Percentiles rank a stretch among this genome's conserved stretches.
phyloP scores from a whole-genome alignment of 805 yeast species.

The Soucietia sequanensis region DNA sequence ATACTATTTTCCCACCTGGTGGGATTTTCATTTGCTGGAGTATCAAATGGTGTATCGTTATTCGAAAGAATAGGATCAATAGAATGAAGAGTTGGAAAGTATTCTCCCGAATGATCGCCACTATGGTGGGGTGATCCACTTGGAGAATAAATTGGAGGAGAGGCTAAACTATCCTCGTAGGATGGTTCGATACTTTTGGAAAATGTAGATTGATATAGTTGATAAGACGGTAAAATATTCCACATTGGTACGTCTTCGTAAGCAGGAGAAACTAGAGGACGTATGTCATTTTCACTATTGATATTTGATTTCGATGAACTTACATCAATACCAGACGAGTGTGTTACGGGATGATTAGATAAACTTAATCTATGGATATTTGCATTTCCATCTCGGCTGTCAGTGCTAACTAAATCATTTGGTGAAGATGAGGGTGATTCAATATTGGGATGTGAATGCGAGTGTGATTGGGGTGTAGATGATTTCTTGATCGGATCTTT shows the following conservation, averaged over 20 bases:
- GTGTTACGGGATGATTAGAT: neutral
- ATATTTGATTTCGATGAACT: too few species aligned
- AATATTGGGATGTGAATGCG: too few species aligned
- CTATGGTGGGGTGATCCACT: conserved; percentile 6
- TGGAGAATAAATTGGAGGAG: conserved; percentile 22
- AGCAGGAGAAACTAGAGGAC: conserved; percentile 23
- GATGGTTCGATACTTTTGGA: conserved; percentile 21
- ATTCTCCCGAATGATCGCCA: neutral
- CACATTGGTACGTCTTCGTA: conserved; percentile 27
- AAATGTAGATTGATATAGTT: conserved; percentile 28
- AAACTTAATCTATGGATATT: conserved; percentile 1
- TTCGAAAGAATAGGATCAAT: neutral
- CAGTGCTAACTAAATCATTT: too few species aligned
- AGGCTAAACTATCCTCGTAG: conserved; percentile 16
- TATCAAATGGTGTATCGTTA: neutral
- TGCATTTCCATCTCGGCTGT: neutral
- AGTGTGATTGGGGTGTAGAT: too few species aligned
- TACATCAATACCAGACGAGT: neutral
- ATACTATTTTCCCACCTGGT: conserved; percentile 28
- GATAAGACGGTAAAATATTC: conserved; percentile 31
- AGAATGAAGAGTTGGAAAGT: neutral
- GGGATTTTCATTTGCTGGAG: conserved; percentile 4
- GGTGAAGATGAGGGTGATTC: too few species aligned
- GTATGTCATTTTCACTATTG: conserved; percentile 1
- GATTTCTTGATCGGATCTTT: too few species aligned